Base-by-base conservation (phyloP, 2,329 filamentous ascomycete species). In the Chaetomium globosum region DNA sequence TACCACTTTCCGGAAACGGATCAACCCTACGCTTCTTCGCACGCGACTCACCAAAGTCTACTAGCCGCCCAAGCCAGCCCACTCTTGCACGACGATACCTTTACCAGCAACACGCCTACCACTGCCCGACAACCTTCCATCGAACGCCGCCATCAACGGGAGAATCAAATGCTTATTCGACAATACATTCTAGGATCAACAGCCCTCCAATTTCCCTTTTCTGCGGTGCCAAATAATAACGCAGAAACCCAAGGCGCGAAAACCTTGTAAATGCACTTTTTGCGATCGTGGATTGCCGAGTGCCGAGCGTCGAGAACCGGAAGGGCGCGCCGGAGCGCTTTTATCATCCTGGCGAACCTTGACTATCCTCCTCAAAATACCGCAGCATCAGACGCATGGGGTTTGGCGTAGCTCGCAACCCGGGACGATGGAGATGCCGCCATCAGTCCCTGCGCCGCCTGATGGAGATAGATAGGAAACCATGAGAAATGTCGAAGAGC, bases 121-220 rank as follows among this genome's bases (percentile, higher is more conserved):
- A 65, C 62, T 49, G 63, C 65, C 70, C 69, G 59, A 71, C 51
- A 63, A 69, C 72, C 59, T 43, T 69, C 71, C 69, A 66, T 69
- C 71, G 66, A 69, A 70, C 71, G 72, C 73, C 71, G 67, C 72
- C 76, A 73, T 69, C 70, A 72, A 73, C 69, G 68, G 70, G 71
- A 75, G 74, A 77, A 74, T 76, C 73, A 76, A 71, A 76, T 80
- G 75, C 78, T 77, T 67, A 79, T 79, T 79, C 72, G 75, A 75
- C 69, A 66, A 71, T 76, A 76, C 78, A 78, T 75, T 79, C 76
- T 80, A 79, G 73, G 74, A 63, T 64, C 73, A 67, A 71, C 57
- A 61, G 71, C 74, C 74, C 68, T 74, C 74, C 71, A 68, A 74
- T 72, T 71, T 71, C 72, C 69, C 71, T 74, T 73, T 73, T 68